Conservation (phyloP, 2,329 filamentous ascomycete species). For the Albifimbria verrucaria region DNA sequence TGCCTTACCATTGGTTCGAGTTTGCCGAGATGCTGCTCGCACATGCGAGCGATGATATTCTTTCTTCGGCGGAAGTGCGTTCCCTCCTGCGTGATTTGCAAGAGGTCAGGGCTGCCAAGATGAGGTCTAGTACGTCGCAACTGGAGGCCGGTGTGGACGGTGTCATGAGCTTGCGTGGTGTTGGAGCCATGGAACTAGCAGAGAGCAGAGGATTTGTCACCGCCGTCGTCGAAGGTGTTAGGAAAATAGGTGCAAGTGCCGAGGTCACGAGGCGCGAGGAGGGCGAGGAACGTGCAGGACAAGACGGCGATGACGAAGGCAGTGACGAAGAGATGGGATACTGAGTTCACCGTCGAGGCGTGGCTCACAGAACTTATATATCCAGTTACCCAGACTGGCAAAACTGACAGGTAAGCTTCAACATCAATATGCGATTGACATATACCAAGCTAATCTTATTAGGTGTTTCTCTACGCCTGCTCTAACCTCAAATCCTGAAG, state of each 20-base stretch:
- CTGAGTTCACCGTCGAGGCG: slow-evolving; percentile 15
- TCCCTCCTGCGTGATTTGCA: slow-evolving; percentile 75
- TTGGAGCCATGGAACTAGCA: slow-evolving; percentile 89
- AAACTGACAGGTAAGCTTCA: neutral
- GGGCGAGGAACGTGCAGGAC: slow-evolving; percentile 63
- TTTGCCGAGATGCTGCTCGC: slow-evolving; percentile 83
- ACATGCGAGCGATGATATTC: slow-evolving; percentile 79
- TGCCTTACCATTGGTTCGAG: slow-evolving; percentile 97
- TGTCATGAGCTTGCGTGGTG: slow-evolving; percentile 66
- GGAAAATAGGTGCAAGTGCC: slow-evolving; percentile 76
- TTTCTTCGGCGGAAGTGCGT: slow-evolving; percentile 68
- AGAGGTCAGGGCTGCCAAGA: slow-evolving; percentile 86
- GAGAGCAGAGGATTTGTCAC: slow-evolving; percentile 82
- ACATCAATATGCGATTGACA: too few species aligned
- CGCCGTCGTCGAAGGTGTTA: slow-evolving; percentile 82
- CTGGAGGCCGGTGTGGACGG: slow-evolving; percentile 70
- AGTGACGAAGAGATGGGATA: slow-evolving; percentile 53
- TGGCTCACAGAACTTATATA: too few species aligned
- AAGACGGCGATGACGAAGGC: slow-evolving; percentile 60
- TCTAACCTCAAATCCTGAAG: too few species aligned
- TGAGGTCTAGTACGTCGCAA: slow-evolving; percentile 69
- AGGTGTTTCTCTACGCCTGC: too few species aligned
- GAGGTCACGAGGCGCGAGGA: slow-evolving; percentile 76
- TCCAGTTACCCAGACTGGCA: neutral
- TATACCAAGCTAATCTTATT: too few species aligned